These are phyloP conservation scores for Trypanosoma boissoni DNA, from an alignment of 208 protist species.

Conservation along the genomic window DNA sequence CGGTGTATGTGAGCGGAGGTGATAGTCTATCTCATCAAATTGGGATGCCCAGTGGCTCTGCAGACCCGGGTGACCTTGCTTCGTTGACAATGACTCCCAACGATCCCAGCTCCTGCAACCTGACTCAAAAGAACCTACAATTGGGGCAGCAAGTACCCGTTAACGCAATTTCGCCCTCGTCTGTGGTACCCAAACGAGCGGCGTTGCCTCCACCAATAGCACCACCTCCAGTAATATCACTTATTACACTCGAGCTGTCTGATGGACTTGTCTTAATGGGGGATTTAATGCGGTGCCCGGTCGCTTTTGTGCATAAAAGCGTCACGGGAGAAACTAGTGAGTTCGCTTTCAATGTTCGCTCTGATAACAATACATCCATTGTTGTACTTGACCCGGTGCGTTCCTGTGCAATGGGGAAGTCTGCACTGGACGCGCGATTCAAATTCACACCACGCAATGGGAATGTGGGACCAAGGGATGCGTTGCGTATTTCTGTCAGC, in stretches of 20 bases:
- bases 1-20: neutral
- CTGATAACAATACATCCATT: conserved; percentile 48
- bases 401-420: conserved; percentile 34
- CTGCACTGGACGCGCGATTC: conserved; percentile 66
- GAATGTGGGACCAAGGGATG: conserved; percentile 32
- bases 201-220: neutral
- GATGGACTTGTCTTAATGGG: conserved; percentile 2
- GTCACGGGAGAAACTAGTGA: conserved; percentile 69
- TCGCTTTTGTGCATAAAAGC: conserved; percentile 63
- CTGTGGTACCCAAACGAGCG: neutral
- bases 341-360: conserved; percentile 64
- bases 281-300: conserved; percentile 69
- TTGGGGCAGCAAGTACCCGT: too few species aligned
- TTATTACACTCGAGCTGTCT: conserved; percentile 16
- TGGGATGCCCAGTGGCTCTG: too few species aligned
- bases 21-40: too few species aligned
- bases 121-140: too few species aligned
- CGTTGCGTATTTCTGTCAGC: conserved; percentile 68
- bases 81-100: too few species aligned
- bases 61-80: too few species aligned
- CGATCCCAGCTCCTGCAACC: too few species aligned
- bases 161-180: neutral
- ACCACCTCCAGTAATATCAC: neutral
- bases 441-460: conserved; percentile 79
- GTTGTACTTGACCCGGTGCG: conserved; percentile 76